These are phyloP conservation scores for Phytophthora chlamydospora DNA, from an alignment of 352 stramenopile species.

Conservation along the genomic window DNA sequence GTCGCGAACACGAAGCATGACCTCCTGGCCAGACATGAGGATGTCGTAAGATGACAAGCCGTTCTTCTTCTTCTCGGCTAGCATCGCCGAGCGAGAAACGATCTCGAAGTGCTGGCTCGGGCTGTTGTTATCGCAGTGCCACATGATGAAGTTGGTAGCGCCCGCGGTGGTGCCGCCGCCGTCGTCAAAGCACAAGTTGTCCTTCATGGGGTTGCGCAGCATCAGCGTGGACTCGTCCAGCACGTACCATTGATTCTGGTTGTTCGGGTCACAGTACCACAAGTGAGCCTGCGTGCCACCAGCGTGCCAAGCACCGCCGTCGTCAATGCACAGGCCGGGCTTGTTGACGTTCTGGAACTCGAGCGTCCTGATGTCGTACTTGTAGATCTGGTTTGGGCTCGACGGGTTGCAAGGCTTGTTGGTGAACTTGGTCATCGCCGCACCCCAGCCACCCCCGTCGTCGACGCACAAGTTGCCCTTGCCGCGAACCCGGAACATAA, in stretches of 20 bases:
- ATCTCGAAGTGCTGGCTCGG: slow-evolving; percentile 35
- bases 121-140: slow-evolving; percentile 22
- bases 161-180: slow-evolving; percentile 17
- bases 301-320: slow-evolving; percentile 13
- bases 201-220: slow-evolving; percentile 39
- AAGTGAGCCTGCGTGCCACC: slow-evolving; percentile 17
- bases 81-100: slow-evolving; percentile 7
- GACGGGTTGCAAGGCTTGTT: slow-evolving; percentile 29
- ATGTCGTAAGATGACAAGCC: slow-evolving; percentile 15
- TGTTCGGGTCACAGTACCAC: slow-evolving; percentile 29
- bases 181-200: slow-evolving; percentile 44
- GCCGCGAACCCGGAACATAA: slow-evolving; percentile 29
- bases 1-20: slow-evolving; percentile 26
- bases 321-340: slow-evolving; percentile 26
- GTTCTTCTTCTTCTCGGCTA: slow-evolving; percentile 20
- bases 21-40: slow-evolving; percentile 23
- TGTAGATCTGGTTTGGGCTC: slow-evolving; percentile 30
- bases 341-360: slow-evolving; percentile 26
- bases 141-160: slow-evolving; percentile 16
- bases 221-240: slow-evolving; percentile 37
- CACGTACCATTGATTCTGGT: slow-evolving; percentile 34
- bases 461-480: slow-evolving; percentile 45
- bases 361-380: slow-evolving; percentile 18
- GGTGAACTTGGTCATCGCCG: slow-evolving; percentile 22
- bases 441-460: slow-evolving; percentile 35